These are phyloP conservation scores for Leptodermis oblonga DNA, from an alignment of 257 asterid species.

Conservation along the genomic window DNA sequence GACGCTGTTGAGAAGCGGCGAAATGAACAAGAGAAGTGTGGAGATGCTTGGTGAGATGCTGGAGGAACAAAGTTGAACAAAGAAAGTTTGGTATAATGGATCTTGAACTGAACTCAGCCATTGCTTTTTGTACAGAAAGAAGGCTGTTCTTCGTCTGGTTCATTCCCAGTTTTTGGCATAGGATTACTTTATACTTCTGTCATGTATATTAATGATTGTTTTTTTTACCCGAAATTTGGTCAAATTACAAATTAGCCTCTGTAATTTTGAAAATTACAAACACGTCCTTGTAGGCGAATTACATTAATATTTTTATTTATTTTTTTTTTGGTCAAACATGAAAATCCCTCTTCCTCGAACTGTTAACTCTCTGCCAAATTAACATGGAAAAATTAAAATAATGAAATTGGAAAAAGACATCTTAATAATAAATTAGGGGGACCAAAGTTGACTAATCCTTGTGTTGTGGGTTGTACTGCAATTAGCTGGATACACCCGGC, in stretches of 20 bases:
- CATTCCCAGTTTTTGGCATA: not conserved
- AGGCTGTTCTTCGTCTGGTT: not conserved
- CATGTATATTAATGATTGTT: not conserved
- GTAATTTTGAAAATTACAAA: too few species aligned
- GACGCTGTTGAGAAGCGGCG: slow-evolving; percentile 73
- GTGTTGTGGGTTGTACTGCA: not conserved
- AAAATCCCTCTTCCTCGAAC: too few species aligned
- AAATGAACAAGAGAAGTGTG: slow-evolving; percentile 69
- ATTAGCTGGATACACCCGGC: slow-evolving; percentile 21
- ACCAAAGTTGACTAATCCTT: slow-evolving; percentile 3
- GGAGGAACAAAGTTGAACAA: slow-evolving; percentile 67
- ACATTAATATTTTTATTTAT: too few species aligned
- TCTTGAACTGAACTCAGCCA: slow-evolving; percentile 7
- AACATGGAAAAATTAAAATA: too few species aligned
- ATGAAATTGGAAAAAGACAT: slow-evolving; percentile 5
- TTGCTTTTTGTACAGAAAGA: not conserved
- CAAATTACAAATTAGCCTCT: too few species aligned
- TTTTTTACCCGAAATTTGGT: too few species aligned
- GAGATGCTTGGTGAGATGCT: slow-evolving; percentile 93
- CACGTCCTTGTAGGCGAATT: too few species aligned
- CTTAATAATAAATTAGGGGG: not conserved
- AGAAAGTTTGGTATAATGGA: slow-evolving; percentile 18
- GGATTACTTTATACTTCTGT: not conserved
- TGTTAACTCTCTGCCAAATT: too few species aligned
- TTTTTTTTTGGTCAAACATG: too few species aligned